Base-by-base conservation (phyloP, 805 yeast species). In the Sugiyamaella floridensis region DNA sequence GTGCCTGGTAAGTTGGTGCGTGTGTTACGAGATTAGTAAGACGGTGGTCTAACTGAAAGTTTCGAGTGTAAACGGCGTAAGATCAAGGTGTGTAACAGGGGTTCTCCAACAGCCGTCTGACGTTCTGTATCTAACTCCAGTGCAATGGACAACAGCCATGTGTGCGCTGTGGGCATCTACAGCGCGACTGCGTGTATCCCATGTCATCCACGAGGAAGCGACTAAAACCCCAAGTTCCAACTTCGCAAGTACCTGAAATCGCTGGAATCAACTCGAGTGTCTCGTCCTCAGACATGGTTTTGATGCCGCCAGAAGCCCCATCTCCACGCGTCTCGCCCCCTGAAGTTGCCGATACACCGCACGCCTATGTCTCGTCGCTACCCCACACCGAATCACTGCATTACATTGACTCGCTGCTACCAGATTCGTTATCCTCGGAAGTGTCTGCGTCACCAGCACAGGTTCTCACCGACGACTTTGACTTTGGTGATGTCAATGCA, bases 131-230 rank as follows among this genome's bases (percentile, higher is more conserved):
- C 26, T 22, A 22, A 22, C 26, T 22, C 18, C 41, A 59, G 60
- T 60, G 65, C 47, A 61, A 59, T 42, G 65, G 65, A 1, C 16
- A 47, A 18, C 42, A 22, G 2, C 59, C 55, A n/a, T 61, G 65
- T 43, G 51, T 46, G 12, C 48, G 65, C 6, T 61, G 65, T 40
- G 45, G 43, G 14, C 55, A 54, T 19, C 42, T 52, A 45, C 50
- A 50, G n/a, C 52, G 60, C 9, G 52, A 48, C 9, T 61, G 65
- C 43, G 40, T 52, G 11, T 61, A 61, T 49, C 52, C 56, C 28
- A 53, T 29, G n/a, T 11, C 48, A 16, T 16, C 50, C 19, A 47
- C 9, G 4, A 5, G 19, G 18, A 42, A 47, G 16, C 19, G 44
- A 15, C 15, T 10, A 5, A 18, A n/a, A 20, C 3, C 43, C 2